These are phyloP conservation scores for Sugiyamaella chiloensis DNA, from an alignment of 805 yeast species.

Conservation along the genomic window DNA sequence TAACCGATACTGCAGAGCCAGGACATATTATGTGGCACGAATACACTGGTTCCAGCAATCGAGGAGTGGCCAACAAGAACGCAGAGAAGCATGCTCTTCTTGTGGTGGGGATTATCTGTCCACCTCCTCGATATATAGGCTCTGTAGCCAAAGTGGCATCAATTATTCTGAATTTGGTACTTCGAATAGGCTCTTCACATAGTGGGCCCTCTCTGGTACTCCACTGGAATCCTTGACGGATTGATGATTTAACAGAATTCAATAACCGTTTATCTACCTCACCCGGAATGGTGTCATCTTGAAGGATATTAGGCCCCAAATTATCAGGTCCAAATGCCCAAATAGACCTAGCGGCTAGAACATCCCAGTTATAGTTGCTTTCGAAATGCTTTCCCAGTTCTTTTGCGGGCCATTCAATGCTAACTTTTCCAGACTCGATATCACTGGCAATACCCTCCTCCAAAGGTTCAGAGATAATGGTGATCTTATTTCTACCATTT, in stretches of 20 bases:
- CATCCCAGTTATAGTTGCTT: conserved; percentile 70
- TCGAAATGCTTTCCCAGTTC: conserved; percentile 54
- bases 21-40: conserved; percentile 57
- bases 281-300: conserved; percentile 71
- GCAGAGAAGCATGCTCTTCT: conserved; percentile 84
- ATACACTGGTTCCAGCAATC: conserved; percentile 78
- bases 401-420: conserved; percentile 39
- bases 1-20: conserved; percentile 44
- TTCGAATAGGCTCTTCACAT: conserved; percentile 77
- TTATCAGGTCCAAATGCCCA: conserved; percentile 72
- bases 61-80: conserved; percentile 71
- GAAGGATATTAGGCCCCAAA: conserved; percentile 49
- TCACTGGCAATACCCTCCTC: conserved; percentile 53
- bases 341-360: conserved; percentile 73
- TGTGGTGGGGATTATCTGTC: conserved; percentile 76
- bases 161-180: conserved; percentile 66
- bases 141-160: conserved; percentile 53
- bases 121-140: conserved; percentile 50
- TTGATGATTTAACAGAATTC: conserved; percentile 46
- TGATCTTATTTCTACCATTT: conserved; percentile 53
- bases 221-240: conserved; percentile 82
- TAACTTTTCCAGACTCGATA: conserved; percentile 46
- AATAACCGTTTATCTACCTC: conserved; percentile 61
- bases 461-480: conserved; percentile 76
- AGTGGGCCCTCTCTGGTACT: conserved; percentile 83